phyloP scores from a whole-genome alignment of 371 early-diverging fungal genomes.

The Mortierella sp. region DNA sequence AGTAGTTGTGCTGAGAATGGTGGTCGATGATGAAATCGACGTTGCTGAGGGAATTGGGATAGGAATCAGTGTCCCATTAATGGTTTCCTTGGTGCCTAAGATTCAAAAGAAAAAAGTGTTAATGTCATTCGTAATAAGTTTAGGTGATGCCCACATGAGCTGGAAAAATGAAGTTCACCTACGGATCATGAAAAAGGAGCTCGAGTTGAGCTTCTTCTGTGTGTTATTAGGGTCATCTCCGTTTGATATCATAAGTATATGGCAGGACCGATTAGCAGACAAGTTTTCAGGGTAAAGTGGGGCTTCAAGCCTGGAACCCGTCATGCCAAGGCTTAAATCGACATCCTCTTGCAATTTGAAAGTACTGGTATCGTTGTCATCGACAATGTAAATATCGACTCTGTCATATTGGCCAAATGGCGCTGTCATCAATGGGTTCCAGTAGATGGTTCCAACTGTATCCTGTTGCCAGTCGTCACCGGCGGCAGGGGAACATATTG shows the following conservation, averaged over 20 bases:
- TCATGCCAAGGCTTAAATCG: constrained; percentile 18
- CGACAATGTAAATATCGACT: constrained; percentile 41
- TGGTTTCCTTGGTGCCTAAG: constrained; percentile 30
- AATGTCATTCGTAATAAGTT: background rate
- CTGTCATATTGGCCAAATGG: constrained; percentile 36
- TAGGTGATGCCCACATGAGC: background rate
- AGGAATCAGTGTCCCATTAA: constrained; percentile 37
- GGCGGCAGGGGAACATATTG: constrained; percentile 28
- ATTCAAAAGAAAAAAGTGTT: background rate
- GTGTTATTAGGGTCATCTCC: constrained; percentile 20
- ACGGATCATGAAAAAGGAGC: constrained; percentile 46
- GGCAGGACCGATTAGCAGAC: constrained; percentile 34
- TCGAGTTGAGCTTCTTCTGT: constrained; percentile 28
- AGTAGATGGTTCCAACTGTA: constrained; percentile 28
- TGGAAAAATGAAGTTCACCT: constrained; percentile 2
- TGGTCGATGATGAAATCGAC: background rate
- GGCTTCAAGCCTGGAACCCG: constrained; percentile 14
- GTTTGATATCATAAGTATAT: constrained; percentile 13
- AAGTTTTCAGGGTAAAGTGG: constrained; percentile 22
- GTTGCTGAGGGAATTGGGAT: constrained; percentile 12
- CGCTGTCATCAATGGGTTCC: constrained; percentile 25
- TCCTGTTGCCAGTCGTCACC: constrained; percentile 33
- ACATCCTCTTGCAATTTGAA: constrained; percentile 12
- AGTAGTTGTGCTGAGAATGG: background rate
- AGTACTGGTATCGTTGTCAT: constrained; percentile 2